Evolutionary conservation across 1,284 basidiomycete species (phyloP).

Genomic region (Schizopora paradoxa): DNA sequence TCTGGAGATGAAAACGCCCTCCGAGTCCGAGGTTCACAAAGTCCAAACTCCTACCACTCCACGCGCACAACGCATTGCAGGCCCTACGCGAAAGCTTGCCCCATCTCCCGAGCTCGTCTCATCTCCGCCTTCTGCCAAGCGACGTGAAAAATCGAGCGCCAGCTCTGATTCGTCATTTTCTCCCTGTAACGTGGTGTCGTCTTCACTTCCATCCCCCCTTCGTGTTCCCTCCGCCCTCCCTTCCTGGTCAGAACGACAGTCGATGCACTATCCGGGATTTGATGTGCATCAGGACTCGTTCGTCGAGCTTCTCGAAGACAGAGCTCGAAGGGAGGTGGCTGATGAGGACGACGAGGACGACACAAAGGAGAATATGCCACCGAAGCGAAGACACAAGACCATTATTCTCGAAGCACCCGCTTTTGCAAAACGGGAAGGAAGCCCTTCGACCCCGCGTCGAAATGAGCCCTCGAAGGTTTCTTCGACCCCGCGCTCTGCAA

Average conservation of each 20-base stretch:
- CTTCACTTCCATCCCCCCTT: too few species aligned
- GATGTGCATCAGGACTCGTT: conserved; percentile 51
- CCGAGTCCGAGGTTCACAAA: conserved; percentile 5
- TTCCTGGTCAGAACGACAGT: conserved; percentile 45
- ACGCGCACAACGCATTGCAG: not conserved
- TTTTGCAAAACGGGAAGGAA: not conserved
- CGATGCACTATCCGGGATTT: conserved; percentile 72
- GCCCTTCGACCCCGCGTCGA: not conserved
- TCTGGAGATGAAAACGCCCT: too few species aligned
- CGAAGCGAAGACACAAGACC: conserved; percentile 37
- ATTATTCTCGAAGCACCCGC: conserved; percentile 19
- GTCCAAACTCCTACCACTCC: conserved; percentile 1
- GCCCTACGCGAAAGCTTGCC: conserved; percentile 17
- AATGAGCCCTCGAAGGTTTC: not conserved
- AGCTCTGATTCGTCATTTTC: too few species aligned
- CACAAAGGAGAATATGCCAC: conserved; percentile 52
- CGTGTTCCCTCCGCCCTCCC: conserved; percentile 40
- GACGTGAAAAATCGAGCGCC: too few species aligned
- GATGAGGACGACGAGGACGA: conserved; percentile 18
- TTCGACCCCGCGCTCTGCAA: not conserved
- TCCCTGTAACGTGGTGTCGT: too few species aligned
- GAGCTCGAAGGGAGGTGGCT: not conserved
- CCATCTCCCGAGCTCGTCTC: conserved; percentile 23
- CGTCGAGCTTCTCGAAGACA: conserved; percentile 26
- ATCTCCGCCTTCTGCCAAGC: too few species aligned